These are phyloP conservation scores for Acanthamoeba triangularis DNA, from an alignment of 208 protist genomes.

Conservation along the genomic window DNA sequence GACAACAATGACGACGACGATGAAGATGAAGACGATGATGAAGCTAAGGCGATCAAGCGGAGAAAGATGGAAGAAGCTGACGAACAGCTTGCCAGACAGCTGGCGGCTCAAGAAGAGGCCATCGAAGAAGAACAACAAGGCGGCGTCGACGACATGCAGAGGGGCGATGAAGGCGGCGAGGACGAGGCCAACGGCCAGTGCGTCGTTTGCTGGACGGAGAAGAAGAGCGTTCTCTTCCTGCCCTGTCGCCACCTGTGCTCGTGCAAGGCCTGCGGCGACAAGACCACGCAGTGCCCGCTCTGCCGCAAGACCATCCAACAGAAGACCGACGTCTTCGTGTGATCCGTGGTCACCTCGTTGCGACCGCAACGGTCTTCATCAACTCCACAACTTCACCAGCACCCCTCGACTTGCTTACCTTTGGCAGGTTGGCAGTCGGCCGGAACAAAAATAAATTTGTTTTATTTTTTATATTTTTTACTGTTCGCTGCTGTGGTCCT, in stretches of 20 bases:
- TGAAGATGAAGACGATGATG: background rate
- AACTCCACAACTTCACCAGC: background rate
- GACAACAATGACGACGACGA: background rate
- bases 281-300: conserved; percentile 33
- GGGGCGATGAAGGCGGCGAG: background rate
- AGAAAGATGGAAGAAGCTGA: conserved; percentile 20
- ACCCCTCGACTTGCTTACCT: too few species aligned
- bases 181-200: background rate
- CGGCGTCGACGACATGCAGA: background rate
- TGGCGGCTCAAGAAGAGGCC: background rate
- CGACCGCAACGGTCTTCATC: background rate
- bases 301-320: conserved; percentile 26
- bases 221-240: conserved; percentile 67
- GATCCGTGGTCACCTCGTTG: background rate
- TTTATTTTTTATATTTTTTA: background rate
- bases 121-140: background rate
- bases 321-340: conserved; percentile 49
- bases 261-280: conserved; percentile 64
- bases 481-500: background rate
- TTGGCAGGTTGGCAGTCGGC: too few species aligned
- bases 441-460: background rate
- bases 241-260: conserved; percentile 51
- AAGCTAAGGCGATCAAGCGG: background rate
- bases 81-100: background rate
- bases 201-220: conserved; percentile 49